Evolutionary conservation across 257 asterid species (phyloP), one percentile per base, ranked within the genome.

Genomic region (Cinchona pubescens): DNA sequence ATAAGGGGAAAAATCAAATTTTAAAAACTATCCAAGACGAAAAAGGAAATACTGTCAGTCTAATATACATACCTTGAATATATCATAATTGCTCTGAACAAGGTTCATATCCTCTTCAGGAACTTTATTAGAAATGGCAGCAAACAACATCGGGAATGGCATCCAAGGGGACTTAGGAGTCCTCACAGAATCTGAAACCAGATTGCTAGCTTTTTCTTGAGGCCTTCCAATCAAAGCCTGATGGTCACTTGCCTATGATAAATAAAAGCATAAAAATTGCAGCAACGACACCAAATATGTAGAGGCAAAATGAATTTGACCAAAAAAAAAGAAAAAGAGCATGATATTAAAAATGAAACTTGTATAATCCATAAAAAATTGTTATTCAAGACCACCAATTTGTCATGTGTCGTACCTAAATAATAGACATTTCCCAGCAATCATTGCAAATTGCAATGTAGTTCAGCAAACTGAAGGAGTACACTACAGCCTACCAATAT

Each of bases 151-250:
- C 12, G 97, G 85, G 82, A 93, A 90, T 18, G 96, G 90, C 96
- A 93, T 87, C 90, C 90, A 93, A 34, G 98, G 97, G 80, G 96
- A 88, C 78, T 82, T 88, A 9, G 98, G 97, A 73, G 82, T 62
- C 83, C 87, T 84, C 53, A 60, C 71, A 56, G 74, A 68, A 34
- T 60, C 48, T 38, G 71, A 64, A 58, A 48, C 51, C 10, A 51
- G 55, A 69, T 65, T 67, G 42, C 76, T 76, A 70, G 71, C 78
- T 69, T 76, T 79, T 56, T 81, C 80, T 64, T 73, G 81, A 70
- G 70, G 69, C 25, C 61, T 68, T 75, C 68, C 82, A 21, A 72
- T 80, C 14, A 73, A 67, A 78, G 69, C 78, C 83, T 74, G 85
- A 69, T n/a, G 77, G 71, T 56, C 84, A 59, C 69, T 67, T 79